Conservation (phyloP, 805 yeast species). For the Cyberlindnera veronae region DNA sequence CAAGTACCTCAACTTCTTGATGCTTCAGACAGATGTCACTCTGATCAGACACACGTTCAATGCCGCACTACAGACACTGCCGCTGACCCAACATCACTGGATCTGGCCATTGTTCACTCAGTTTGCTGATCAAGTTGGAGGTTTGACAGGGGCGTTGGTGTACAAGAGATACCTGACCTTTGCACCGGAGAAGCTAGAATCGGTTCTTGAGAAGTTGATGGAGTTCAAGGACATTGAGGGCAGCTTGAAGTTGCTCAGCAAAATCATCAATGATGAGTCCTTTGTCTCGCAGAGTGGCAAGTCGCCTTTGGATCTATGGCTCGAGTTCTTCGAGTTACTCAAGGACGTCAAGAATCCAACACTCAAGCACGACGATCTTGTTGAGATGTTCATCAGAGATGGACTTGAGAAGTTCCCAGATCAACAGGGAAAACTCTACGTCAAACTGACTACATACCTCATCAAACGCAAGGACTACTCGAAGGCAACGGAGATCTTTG, state of each 20-base stretch:
- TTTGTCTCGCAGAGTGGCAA: constrained; percentile 35
- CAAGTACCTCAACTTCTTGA: constrained; percentile 43
- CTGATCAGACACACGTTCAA: constrained; percentile 45
- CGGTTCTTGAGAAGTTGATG: constrained; percentile 31
- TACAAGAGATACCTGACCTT: constrained; percentile 33
- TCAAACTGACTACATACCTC: constrained; percentile 47
- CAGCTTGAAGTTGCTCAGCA: constrained; percentile 33
- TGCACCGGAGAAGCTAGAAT: constrained; percentile 30
- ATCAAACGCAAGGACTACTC: constrained; percentile 33
- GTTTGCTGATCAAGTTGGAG: constrained; percentile 44
- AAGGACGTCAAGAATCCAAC: constrained; percentile 16
- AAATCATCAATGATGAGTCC: constrained; percentile 32
- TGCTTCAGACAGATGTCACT: constrained; percentile 33
- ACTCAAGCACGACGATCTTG: constrained; percentile 19
- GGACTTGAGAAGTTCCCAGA: constrained; percentile 51
- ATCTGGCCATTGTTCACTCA: constrained; percentile 54
- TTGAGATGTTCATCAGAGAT: constrained; percentile 34
- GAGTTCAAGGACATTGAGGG: constrained; percentile 30
- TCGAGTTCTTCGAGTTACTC: constrained; percentile 42
- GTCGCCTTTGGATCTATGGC: constrained; percentile 47
- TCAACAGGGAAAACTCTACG: constrained; percentile 48
- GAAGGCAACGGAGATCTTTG: constrained; percentile 42
- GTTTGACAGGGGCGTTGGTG: constrained; percentile 27
- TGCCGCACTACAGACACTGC: constrained; percentile 44
- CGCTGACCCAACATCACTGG: constrained; percentile 49